Evolutionary conservation across 176 grass and related monocot species (phyloP), one percentile per base, ranked within the genome.

Genomic region (Dactylis glomerata): DNA sequence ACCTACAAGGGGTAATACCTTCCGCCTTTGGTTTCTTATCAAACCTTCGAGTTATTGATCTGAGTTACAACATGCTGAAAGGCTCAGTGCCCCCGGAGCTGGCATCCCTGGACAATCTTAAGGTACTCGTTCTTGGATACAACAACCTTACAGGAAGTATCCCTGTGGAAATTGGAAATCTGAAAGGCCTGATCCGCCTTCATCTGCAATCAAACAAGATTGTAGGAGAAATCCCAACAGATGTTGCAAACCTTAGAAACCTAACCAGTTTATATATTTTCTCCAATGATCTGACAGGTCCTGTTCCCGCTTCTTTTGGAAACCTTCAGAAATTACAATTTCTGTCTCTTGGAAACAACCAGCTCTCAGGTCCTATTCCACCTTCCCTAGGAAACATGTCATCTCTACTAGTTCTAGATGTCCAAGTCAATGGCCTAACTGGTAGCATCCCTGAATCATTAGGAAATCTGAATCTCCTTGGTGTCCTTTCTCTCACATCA

Each of bases 101-200:
- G 15, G 55, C 55, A 13, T 62, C 55, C 1, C 9, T 78, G 14
- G 23, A 38, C 38, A 44, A 78, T 62, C 76, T 78, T 30, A 4
- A 78, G 55, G 55, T 78, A 62, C 16, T 78, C 5, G 26, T 16
- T 22, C 55, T 78, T 78, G 76, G 76, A 9, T 3, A 12, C 9
- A 78, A 78, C 16, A 78, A 78, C 36, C 55, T 78, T 42, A 78
- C 55, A 30, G 76, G 55, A 62, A 59, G 27, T 61, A 61, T 78
- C 24, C 76, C 76, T 42, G 5, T 20, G n/a, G 76, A 78, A 23
- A 58, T 78, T 27, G 54, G 76, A 17, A 61, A 41, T 34, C 55
- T 78, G 15, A 61, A 61, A 44, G 5, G 15, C 4, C 23, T 78
- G 3, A 10, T 1, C 0, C 0, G 0, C 11, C 76, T 78, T 17